phyloP scores from a whole-genome alignment of 1,139 yeast species.

The Diutina rugosa region DNA sequence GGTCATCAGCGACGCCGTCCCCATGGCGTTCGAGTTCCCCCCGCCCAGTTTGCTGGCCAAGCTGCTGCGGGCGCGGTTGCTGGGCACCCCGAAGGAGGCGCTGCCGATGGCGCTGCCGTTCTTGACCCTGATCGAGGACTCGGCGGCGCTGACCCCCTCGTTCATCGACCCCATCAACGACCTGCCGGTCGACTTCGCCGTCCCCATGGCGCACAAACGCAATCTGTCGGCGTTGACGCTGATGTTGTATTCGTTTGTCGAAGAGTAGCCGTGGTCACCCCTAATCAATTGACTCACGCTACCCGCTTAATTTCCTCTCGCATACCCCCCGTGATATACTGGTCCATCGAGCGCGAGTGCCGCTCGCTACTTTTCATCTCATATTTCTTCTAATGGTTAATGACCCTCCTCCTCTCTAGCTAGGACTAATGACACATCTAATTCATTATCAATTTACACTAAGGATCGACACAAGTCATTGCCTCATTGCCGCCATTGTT shows the following conservation, averaged over 20 bases:
- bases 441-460: not conserved
- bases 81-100: not conserved
- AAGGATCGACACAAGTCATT: too few relatives aligned
- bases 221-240: not conserved
- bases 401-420: not conserved
- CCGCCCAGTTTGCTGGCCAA: not conserved
- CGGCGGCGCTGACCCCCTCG: not conserved
- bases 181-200: constrained; percentile 1
- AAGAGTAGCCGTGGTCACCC: not conserved
- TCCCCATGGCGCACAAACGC: not conserved
- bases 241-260: not conserved
- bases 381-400: not conserved
- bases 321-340: not conserved
- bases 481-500: too few relatives aligned
- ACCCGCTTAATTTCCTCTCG: not conserved
- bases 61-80: not conserved
- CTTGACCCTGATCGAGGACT: not conserved
- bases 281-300: not conserved
- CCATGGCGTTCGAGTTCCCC: not conserved
- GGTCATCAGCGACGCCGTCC: not conserved
- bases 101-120: constrained; percentile 1
- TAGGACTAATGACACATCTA: not conserved
- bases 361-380: not conserved
- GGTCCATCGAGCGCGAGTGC: not conserved
- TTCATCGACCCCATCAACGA: constrained; percentile 2